These are phyloP conservation scores for Phyllostachys edulis DNA, from an alignment of 176 grass and related monocot species.

Conservation along the genomic window DNA sequence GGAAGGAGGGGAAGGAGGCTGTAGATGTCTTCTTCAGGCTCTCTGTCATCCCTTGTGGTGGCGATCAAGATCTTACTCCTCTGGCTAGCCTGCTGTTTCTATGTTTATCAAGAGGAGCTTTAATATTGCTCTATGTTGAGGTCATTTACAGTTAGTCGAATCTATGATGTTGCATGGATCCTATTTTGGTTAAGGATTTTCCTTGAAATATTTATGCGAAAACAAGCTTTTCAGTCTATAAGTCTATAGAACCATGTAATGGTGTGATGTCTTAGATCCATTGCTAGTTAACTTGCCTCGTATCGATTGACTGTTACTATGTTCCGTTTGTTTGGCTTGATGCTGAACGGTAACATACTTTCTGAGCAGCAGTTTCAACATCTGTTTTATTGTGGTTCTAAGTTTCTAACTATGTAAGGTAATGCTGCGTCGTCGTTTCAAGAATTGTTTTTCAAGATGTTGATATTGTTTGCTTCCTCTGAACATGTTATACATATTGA, in stretches of 20 bases:
- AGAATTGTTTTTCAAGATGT: background rate
- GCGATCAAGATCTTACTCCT: conserved; percentile 25
- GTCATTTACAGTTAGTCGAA: conserved; percentile 25
- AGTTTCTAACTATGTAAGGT: background rate
- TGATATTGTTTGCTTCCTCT: background rate
- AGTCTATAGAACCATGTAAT: background rate
- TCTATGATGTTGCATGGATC: conserved; percentile 37
- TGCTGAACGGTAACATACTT: background rate
- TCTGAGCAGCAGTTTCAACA: background rate
- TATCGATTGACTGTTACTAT: rapidly evolving
- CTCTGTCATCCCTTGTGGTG: background rate
- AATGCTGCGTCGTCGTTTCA: background rate
- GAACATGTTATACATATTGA: background rate
- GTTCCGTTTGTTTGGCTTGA: background rate
- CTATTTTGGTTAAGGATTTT: conserved; percentile 16
- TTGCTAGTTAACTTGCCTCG: background rate
- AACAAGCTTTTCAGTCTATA: background rate
- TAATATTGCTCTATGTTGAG: conserved; percentile 42
- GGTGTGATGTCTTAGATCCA: rapidly evolving
- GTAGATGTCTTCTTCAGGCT: conserved; percentile 17
- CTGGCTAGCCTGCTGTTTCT: background rate
- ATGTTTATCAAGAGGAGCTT: conserved; percentile 28
- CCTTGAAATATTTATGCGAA: conserved; percentile 10
- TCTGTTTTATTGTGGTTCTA: background rate
- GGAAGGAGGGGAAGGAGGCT: conserved; percentile 86